A percentile compares a stretch with the other conserved stretches of the same genome.
These are phyloP conservation scores for Alliaria petiolata DNA, from an alignment of 345 rosid genomes.

Conservation along the genomic window DNA sequence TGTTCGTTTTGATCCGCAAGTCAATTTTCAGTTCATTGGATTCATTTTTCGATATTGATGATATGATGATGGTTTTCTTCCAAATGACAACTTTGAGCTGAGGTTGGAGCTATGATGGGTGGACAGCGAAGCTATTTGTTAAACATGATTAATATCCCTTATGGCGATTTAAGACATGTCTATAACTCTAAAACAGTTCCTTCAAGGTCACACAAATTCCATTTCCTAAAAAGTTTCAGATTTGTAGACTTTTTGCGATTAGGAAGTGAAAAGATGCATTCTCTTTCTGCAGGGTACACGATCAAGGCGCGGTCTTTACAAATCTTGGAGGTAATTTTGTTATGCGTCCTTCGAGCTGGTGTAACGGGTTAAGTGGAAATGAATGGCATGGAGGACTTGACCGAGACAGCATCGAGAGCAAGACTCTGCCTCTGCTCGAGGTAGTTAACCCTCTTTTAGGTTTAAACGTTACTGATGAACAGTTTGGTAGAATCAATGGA, in stretches of 20 bases:
- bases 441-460: slow-evolving; percentile 5
- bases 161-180: slow-evolving; percentile 20
- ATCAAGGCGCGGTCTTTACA: neutral
- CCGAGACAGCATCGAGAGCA: slow-evolving; percentile 11
- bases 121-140: slow-evolving; percentile 22
- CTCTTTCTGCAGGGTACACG: slow-evolving; percentile 2
- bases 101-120: slow-evolving; percentile 1
- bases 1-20: neutral
- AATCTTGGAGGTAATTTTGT: slow-evolving; percentile 20
- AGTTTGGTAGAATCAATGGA: neutral
- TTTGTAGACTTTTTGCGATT: neutral
- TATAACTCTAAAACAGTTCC: slow-evolving; percentile 12
- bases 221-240: neutral
- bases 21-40: neutral
- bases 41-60: neutral
- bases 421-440: slow-evolving; percentile 37
- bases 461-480: neutral
- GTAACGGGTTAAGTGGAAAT: slow-evolving; percentile 1
- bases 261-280: neutral
- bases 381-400: neutral
- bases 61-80: neutral
- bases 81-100: slow-evolving; percentile 2
- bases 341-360: slow-evolving; percentile 19
- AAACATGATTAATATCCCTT: slow-evolving; percentile 17
- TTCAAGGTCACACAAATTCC: slow-evolving; percentile 14